Percentiles rank a stretch among this genome's conserved stretches.
Evolutionary conservation across 805 yeast species (phyloP).

Genomic region (Nakazawaea molendinolei): DNA sequence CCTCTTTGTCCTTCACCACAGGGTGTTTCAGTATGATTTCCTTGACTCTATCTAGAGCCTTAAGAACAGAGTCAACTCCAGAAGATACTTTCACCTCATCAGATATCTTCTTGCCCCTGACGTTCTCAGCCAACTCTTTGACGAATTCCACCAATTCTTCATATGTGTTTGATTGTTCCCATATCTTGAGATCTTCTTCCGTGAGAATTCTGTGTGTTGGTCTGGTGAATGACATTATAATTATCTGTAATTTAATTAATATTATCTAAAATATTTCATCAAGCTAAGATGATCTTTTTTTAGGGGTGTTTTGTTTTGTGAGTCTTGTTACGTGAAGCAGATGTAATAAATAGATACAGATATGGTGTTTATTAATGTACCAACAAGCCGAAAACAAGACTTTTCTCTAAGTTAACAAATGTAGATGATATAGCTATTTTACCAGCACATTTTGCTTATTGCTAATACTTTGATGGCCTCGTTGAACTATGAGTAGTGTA

Average conservation of each 20-base stretch:
- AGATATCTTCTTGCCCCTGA: conserved; percentile 52
- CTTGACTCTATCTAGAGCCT: conserved; percentile 39
- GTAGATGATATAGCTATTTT: too few species aligned
- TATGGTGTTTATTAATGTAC: too few species aligned
- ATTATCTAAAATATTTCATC: too few species aligned
- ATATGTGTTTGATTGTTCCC: conserved; percentile 49
- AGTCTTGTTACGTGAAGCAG: too few species aligned
- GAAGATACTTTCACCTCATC: conserved; percentile 32
- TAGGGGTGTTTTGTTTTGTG: too few species aligned
- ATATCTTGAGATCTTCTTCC: conserved; percentile 52
- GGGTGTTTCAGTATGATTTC: conserved; percentile 51
- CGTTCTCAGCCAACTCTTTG: conserved; percentile 51
- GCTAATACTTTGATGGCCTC: too few species aligned
- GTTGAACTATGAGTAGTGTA: too few species aligned
- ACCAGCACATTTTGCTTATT: too few species aligned
- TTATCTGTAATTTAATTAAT: too few species aligned
- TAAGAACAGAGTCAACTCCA: conserved; percentile 27
- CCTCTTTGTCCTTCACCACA: conserved; percentile 51
- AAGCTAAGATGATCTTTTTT: not conserved
- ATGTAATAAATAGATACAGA: too few species aligned
- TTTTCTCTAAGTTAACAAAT: too few species aligned
- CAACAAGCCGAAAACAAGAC: too few species aligned
- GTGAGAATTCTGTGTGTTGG: conserved; percentile 38
- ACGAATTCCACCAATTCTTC: conserved; percentile 48
- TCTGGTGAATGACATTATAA: conserved; percentile 1